Evolutionary conservation across 2,329 filamentous ascomycete species (phyloP).

Genomic region (Aspergillus fijiensis): DNA sequence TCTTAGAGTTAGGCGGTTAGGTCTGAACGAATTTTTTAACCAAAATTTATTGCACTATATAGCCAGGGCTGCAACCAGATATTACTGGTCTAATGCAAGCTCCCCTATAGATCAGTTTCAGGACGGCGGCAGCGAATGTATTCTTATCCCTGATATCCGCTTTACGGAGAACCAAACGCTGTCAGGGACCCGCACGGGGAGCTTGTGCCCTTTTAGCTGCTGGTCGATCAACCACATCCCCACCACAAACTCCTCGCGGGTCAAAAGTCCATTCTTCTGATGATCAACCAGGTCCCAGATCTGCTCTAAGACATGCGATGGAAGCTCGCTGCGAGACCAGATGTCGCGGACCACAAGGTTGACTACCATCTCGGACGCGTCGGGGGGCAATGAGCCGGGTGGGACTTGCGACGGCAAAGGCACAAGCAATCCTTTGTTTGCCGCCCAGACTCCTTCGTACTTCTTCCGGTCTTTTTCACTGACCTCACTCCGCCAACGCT

Average conservation of each 20-base stretch:
- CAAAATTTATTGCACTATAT: neutral
- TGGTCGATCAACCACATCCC: conserved; percentile 54
- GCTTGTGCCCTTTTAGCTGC: conserved; percentile 47
- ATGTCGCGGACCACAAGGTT: conserved; percentile 51
- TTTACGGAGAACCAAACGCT: conserved; percentile 50
- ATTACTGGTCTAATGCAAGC: neutral
- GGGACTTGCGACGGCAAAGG: conserved; percentile 17
- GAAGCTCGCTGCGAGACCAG: conserved; percentile 49
- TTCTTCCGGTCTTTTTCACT: conserved; percentile 48
- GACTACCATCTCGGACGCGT: conserved; percentile 41
- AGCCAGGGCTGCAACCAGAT: neutral
- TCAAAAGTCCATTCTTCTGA: conserved; percentile 38
- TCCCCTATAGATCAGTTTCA: neutral
- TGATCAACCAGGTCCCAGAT: conserved; percentile 50
- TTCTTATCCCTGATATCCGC: conserved; percentile 37
- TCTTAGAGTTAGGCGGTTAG: neutral
- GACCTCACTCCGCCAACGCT: conserved; percentile 45
- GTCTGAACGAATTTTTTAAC: neutral
- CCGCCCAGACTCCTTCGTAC: conserved; percentile 53
- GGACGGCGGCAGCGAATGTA: conserved; percentile 6
- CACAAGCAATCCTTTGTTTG: conserved; percentile 46
- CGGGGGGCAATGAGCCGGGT: conserved; percentile 23
- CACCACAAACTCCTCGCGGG: conserved; percentile 50
- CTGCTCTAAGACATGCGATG: conserved; percentile 39
- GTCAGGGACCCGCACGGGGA: conserved; percentile 46